Percentiles rank a stretch among this genome's conserved stretches.
Evolutionary conservation across 2,329 filamentous ascomycete species (phyloP).

Genomic region (Myriosclerotinia scirpicola): DNA sequence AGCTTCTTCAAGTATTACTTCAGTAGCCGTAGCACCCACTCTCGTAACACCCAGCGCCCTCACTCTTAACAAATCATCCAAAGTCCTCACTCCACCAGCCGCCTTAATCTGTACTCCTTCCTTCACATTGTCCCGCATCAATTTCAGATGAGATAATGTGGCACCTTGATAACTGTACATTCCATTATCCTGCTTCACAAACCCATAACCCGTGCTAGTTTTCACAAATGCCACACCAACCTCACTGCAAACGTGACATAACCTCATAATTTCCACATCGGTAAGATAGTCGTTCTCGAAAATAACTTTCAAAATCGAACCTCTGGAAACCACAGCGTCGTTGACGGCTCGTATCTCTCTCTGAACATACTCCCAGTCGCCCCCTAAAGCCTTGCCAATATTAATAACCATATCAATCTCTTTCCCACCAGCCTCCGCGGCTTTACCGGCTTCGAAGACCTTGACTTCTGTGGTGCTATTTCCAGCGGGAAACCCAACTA

Average conservation of each 20-base stretch:
- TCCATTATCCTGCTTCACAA: constrained; percentile 55
- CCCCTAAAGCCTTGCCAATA: constrained; percentile 56
- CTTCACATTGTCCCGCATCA: constrained; percentile 52
- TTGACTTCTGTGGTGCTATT: constrained; percentile 56
- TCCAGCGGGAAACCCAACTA: constrained; percentile 62
- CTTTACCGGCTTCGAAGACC: constrained; percentile 52
- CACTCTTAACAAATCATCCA: constrained; percentile 56
- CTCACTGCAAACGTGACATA: constrained; percentile 56
- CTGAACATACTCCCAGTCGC: constrained; percentile 57
- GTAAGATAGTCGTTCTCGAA: constrained; percentile 60
- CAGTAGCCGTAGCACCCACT: constrained; percentile 57
- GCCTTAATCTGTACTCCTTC: constrained; percentile 56
- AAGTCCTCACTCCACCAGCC: constrained; percentile 55
- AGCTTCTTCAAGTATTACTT: constrained; percentile 56
- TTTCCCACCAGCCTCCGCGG: constrained; percentile 48
- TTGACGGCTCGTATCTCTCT: constrained; percentile 55
- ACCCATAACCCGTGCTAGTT: constrained; percentile 61
- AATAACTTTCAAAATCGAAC: constrained; percentile 57
- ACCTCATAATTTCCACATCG: constrained; percentile 49
- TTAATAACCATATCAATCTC: constrained; percentile 65
- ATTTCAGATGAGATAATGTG: constrained; percentile 50
- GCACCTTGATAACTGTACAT: constrained; percentile 55
- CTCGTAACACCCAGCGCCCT: constrained; percentile 55
- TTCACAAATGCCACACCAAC: constrained; percentile 58
- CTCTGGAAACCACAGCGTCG: constrained; percentile 45